These are phyloP conservation scores for Russula brevipes DNA, from an alignment of 768 basidiomycete genomes.

Conservation along the genomic window DNA sequence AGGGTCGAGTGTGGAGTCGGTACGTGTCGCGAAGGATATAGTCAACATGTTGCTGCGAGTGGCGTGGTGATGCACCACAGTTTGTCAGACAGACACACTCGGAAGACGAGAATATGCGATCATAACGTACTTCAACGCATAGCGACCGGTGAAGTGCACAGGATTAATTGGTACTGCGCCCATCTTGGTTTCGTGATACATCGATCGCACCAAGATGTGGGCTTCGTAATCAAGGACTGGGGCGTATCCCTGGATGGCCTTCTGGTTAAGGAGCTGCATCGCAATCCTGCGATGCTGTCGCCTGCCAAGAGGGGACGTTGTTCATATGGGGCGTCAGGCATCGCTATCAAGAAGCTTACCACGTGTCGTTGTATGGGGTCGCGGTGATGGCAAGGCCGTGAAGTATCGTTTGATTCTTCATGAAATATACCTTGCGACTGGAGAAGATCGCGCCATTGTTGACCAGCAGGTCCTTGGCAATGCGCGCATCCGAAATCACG, in stretches of 20 bases:
- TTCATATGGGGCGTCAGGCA: background rate
- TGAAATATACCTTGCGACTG: conserved; percentile 42
- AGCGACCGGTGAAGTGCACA: conserved; percentile 38
- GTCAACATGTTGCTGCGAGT: conserved; percentile 41
- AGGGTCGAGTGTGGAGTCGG: conserved; percentile 37
- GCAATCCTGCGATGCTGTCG: conserved; percentile 42
- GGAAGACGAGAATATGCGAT: background rate
- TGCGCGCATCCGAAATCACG: conserved; percentile 40
- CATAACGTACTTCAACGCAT: conserved; percentile 27
- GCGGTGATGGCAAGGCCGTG: conserved; percentile 42
- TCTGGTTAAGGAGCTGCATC: conserved; percentile 31
- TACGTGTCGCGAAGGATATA: conserved; percentile 41
- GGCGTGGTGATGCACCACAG: no score
- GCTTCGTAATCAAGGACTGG: conserved; percentile 39
- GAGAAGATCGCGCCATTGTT: conserved; percentile 44
- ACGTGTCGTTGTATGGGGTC: conserved; percentile 41
- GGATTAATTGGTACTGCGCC: conserved; percentile 38
- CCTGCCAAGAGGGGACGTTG: conserved; percentile 28
- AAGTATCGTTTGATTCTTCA: conserved; percentile 44
- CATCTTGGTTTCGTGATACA: conserved; percentile 34
- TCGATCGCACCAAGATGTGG: conserved; percentile 35
- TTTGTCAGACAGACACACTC: conserved; percentile 12
- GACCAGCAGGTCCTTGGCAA: conserved; percentile 43
- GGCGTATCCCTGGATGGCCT: conserved; percentile 37
- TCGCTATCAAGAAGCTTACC: conserved; percentile 30